Evolutionary conservation across 1,139 yeast genomes (phyloP).

Genomic region (Hyphopichia pseudoburtonii): DNA sequence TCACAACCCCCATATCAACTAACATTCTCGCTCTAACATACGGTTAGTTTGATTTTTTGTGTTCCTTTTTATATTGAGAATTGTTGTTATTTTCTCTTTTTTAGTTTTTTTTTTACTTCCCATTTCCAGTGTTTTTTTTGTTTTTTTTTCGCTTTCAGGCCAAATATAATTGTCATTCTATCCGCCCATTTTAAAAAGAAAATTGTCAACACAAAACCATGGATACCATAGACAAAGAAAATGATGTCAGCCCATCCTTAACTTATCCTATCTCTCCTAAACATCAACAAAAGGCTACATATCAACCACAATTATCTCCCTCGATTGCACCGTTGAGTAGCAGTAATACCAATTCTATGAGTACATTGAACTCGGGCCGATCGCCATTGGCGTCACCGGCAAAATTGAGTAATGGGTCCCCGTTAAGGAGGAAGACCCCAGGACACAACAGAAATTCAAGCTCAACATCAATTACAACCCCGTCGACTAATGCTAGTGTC

Average conservation of each 20-base stretch:
- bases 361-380: slow-evolving; percentile 1
- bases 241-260: slow-evolving; percentile 2
- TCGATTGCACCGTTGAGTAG: background rate
- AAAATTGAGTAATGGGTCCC: slow-evolving; percentile 1
- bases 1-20: no score
- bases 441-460: background rate
- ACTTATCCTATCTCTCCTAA: background rate
- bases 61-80: no score
- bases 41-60: no score
- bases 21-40: no score
- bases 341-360: slow-evolving; percentile 2
- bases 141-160: background rate
- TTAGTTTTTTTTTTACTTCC: background rate
- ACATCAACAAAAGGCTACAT: background rate
- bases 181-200: background rate
- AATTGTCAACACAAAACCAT: background rate
- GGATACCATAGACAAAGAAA: slow-evolving; percentile 5
- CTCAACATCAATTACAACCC: background rate
- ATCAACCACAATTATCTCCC: background rate
- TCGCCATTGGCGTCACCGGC: slow-evolving; percentile 4
- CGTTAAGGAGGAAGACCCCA: background rate
- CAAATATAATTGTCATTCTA: background rate
- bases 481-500: background rate
- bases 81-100: background rate
- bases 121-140: background rate